Conservation (phyloP, 768 basidiomycete genomes). For the Russula abietina region DNA sequence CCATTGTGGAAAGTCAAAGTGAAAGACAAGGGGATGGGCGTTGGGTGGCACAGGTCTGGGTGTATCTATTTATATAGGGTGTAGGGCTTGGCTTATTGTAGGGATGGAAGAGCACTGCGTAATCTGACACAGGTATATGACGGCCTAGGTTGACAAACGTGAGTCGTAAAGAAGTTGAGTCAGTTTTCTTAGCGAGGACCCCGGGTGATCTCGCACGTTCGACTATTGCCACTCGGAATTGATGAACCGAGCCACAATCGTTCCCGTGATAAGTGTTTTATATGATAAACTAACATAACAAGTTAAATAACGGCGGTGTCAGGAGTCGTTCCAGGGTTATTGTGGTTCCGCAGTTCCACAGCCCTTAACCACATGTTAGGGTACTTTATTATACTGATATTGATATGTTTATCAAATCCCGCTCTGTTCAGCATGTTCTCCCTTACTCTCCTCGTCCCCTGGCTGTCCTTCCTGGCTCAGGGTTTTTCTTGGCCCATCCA, state of each 20-base stretch:
- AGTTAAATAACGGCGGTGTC: slow-evolving; percentile 1
- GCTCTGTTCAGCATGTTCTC: slow-evolving; percentile 19
- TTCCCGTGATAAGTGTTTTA: slow-evolving; percentile 1
- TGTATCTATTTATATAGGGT: slow-evolving; percentile 9
- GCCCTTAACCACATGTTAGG: slow-evolving; percentile 7
- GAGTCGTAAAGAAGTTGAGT: slow-evolving; percentile 5
- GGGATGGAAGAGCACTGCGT: not conserved
- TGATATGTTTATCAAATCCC: too few relatives aligned
- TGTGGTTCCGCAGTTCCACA: not conserved
- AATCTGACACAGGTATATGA: not conserved
- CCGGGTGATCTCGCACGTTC: slow-evolving; percentile 21
- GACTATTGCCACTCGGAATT: not conserved
- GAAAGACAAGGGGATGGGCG: not conserved
- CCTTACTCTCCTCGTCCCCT: not conserved
- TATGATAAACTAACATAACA: not conserved
- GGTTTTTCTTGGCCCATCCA: slow-evolving; percentile 13
- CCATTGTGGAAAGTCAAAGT: slow-evolving; percentile 37
- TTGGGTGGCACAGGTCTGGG: not conserved
- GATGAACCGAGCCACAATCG: slow-evolving; percentile 1
- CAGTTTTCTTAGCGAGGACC: slow-evolving; percentile 13
- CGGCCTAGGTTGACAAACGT: too few relatives aligned
- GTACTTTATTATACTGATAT: not conserved
- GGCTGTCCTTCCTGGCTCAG: slow-evolving; percentile 1
- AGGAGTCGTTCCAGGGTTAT: not conserved
- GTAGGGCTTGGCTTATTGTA: not conserved